Conservation (phyloP, 371 early-diverging fungal species). For the Batkoa obscura region DNA sequence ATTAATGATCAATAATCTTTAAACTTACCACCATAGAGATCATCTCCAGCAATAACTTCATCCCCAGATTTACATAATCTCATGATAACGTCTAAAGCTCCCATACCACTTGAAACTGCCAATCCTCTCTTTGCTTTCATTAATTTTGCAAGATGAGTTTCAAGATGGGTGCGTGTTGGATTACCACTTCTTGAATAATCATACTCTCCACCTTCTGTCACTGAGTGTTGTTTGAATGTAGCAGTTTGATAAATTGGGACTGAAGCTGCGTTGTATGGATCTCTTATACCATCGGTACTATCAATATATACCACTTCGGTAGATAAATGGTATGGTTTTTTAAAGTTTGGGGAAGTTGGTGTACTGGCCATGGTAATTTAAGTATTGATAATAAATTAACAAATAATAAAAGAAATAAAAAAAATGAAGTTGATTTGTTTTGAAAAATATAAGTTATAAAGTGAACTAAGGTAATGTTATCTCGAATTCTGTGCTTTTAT, state of each 20-base stretch:
- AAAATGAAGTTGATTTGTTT: too few relatives aligned
- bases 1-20: background rate
- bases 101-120: constrained; percentile 72
- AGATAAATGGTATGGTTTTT: constrained; percentile 39
- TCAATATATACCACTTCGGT: constrained; percentile 77
- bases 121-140: constrained; percentile 60
- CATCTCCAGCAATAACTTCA: constrained; percentile 74
- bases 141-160: constrained; percentile 67
- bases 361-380: too few relatives aligned
- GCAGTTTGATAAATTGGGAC: constrained; percentile 94
- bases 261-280: constrained; percentile 77
- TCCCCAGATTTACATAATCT: constrained; percentile 58
- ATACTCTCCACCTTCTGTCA: constrained; percentile 68
- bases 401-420: too few relatives aligned
- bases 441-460: too few relatives aligned
- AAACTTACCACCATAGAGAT: constrained; percentile 59
- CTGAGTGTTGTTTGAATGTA: constrained; percentile 76
- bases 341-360: too few relatives aligned
- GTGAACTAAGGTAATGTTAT: too few relatives aligned
- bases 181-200: constrained; percentile 85
- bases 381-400: too few relatives aligned
- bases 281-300: constrained; percentile 30
- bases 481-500: too few relatives aligned
- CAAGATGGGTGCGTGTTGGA: constrained; percentile 74
- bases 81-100: constrained; percentile 67